Conservation (phyloP, 2,329 filamentous ascomycete genomes). For the Pseudogymnoascus sp. region DNA sequence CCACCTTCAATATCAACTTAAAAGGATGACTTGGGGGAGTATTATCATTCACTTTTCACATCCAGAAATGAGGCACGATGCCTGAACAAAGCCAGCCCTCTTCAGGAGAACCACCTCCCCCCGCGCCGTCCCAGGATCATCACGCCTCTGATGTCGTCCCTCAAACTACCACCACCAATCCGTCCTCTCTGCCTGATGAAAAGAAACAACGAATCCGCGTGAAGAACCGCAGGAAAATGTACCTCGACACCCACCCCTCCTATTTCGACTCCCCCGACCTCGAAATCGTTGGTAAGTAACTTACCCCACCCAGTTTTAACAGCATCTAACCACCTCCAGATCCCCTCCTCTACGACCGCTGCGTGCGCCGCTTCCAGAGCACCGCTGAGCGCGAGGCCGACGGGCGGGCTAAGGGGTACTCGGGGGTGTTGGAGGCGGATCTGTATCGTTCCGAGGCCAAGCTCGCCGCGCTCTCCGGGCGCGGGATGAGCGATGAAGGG, state of each 20-base stretch:
- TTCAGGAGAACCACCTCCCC: neutral
- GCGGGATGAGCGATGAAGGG: slow-evolving; percentile 6
- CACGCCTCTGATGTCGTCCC: slow-evolving; percentile 19
- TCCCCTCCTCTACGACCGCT: slow-evolving; percentile 30
- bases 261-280: slow-evolving; percentile 29
- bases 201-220: slow-evolving; percentile 19
- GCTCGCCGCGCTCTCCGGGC: slow-evolving; percentile 21
- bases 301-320: neutral
- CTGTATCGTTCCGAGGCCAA: slow-evolving; percentile 30
- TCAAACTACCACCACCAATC: slow-evolving; percentile 12
- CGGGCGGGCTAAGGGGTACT: slow-evolving; percentile 29
- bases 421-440: slow-evolving; percentile 30
- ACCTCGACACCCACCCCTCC: slow-evolving; percentile 28
- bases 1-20: slow-evolving; percentile 1
- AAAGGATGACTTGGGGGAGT: neutral
- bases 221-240: slow-evolving; percentile 29
- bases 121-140: neutral
- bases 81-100: neutral
- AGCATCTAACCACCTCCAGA: slow-evolving; percentile 19
- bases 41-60: neutral
- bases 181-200: neutral
- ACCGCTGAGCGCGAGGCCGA: slow-evolving; percentile 29
- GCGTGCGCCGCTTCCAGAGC: slow-evolving; percentile 28
- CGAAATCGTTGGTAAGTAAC: slow-evolving; percentile 26
- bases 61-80: neutral